A percentile compares a stretch with the other conserved stretches of the same genome.
These are phyloP conservation scores for Epichloe sibirici DNA, from an alignment of 2,329 filamentous ascomycete genomes.

Conservation along the genomic window DNA sequence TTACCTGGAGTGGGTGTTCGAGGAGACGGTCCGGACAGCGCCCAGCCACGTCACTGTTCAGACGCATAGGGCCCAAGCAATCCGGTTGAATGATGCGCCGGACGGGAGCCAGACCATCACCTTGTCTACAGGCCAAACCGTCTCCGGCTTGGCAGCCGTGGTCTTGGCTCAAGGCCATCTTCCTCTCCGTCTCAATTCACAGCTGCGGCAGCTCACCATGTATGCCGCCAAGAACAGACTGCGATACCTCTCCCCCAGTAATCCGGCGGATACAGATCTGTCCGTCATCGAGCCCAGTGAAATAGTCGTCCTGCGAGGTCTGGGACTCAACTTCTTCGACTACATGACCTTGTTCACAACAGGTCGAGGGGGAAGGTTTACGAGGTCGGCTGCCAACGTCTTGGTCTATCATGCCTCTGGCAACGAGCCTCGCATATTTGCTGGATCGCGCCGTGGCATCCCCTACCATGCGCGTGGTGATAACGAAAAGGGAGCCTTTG, in stretches of 20 bases:
- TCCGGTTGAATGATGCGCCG: background rate
- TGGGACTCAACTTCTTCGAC: slow-evolving; percentile 6
- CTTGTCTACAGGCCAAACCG: background rate
- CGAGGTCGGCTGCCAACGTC: background rate
- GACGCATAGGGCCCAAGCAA: background rate
- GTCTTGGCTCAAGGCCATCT: slow-evolving; percentile 4
- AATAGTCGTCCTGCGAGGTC: background rate
- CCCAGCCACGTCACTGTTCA: background rate
- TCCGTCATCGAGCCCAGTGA: background rate
- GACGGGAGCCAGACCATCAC: slow-evolving; percentile 2
- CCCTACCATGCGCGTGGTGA: slow-evolving; percentile 6
- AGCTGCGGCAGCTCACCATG: background rate
- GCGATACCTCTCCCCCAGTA: background rate
- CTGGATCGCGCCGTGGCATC: slow-evolving; percentile 5
- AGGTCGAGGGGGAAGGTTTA: slow-evolving; percentile 1
- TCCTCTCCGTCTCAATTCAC: background rate
- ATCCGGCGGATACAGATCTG: slow-evolving; percentile 4
- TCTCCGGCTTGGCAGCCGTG: background rate
- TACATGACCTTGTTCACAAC: slow-evolving; percentile 3
- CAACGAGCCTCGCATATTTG: slow-evolving; percentile 3
- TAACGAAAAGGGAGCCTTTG: slow-evolving; percentile 4
- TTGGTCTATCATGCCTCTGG: slow-evolving; percentile 1
- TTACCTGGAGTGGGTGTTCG: slow-evolving; percentile 5
- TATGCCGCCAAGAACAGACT: background rate
- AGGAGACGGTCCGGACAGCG: slow-evolving; percentile 1